Evolutionary conservation across 208 protist species (phyloP), one percentile per base, ranked within the genome.

Genomic region (Wallacemonas sp.): DNA sequence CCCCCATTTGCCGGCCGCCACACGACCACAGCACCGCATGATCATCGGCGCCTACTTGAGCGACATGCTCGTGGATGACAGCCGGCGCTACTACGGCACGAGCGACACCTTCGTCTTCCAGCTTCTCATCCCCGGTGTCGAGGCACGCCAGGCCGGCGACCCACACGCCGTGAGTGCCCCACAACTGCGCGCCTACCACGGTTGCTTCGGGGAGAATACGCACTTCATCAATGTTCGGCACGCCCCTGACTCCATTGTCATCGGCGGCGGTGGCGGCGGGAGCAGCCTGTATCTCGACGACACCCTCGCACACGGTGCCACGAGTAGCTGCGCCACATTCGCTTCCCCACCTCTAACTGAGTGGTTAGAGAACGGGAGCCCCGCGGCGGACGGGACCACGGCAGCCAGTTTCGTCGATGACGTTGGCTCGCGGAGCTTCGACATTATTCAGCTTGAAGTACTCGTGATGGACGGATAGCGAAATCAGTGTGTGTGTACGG

Each of bases 51-150:
- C 79, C 0, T 91, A 67, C 42, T 63, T 93, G 12, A 89, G 81
- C 29, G 66, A 91, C 37, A 33, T 79, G 24, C 68, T 89, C 9
- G 61, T 44, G 1, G 15, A 64, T 3, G 77, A 83, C 29, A 76
- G 66, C 0, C 79, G 69, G 0, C 81, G 82, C 3, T 93, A 86
- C 76, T 93, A 91, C 66, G 87, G 87, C 37, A 75, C 29, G 10
- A 66, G 60, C 44, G 81, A 84, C 4, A 89, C 79, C 8, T 93
- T 93, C 76, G 79, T 93, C 0, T 93, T 89, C 66, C 87, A 93
- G 54, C 29, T 93, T 12, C 67, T 86, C 26, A 66, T 87, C 8
- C 74, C 76, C 2, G 45, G 63, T 1, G 15, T 32, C 22, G 53
- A 22, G 30, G 29, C 27, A 1, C 15, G 6, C 13, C 30, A 3